Conservation (phyloP, 2,329 filamentous ascomycete species). For the Neofusicoccum cordaticola region DNA sequence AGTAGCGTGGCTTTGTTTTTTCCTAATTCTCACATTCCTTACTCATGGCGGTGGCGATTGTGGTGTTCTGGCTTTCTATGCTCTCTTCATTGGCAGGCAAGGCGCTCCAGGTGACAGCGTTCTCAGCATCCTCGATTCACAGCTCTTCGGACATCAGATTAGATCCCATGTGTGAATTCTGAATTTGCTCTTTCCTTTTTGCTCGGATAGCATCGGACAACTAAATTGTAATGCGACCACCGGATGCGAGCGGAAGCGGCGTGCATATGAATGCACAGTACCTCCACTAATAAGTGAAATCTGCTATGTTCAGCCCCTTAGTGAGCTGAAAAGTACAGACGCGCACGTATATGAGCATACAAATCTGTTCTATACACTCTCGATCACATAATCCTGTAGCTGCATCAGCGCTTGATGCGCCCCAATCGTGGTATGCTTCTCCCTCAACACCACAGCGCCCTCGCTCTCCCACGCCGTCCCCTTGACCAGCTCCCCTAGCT, state of each 20-base stretch:
- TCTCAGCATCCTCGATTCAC: too few relatives aligned
- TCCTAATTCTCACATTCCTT: not conserved
- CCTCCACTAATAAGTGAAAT: too few relatives aligned
- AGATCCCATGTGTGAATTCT: not conserved
- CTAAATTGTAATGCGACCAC: not conserved
- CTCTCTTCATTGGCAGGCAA: too few relatives aligned
- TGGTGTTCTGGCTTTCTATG: not conserved
- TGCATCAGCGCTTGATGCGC: constrained; percentile 10
- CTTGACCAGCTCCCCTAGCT: constrained; percentile 24
- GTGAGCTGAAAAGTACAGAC: too few relatives aligned
- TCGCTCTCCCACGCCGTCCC: constrained; percentile 25
- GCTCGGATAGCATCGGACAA: not conserved
- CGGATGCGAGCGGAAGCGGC: too few relatives aligned
- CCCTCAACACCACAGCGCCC: constrained; percentile 23
- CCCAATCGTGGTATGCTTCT: not conserved
- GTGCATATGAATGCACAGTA: not conserved
- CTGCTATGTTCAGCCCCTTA: too few relatives aligned
- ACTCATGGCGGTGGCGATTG: not conserved
- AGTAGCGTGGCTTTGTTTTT: not conserved
- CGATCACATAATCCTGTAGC: constrained; percentile 9
- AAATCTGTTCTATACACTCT: not conserved
- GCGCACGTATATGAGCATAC: too few relatives aligned
- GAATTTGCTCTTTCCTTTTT: not conserved
- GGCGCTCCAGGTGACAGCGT: too few relatives aligned
- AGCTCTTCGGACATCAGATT: not conserved